Percentiles rank a stretch among this genome's conserved stretches.
phyloP scores from a whole-genome alignment of 2,329 filamentous ascomycete genomes.

The Penicillium sp. region DNA sequence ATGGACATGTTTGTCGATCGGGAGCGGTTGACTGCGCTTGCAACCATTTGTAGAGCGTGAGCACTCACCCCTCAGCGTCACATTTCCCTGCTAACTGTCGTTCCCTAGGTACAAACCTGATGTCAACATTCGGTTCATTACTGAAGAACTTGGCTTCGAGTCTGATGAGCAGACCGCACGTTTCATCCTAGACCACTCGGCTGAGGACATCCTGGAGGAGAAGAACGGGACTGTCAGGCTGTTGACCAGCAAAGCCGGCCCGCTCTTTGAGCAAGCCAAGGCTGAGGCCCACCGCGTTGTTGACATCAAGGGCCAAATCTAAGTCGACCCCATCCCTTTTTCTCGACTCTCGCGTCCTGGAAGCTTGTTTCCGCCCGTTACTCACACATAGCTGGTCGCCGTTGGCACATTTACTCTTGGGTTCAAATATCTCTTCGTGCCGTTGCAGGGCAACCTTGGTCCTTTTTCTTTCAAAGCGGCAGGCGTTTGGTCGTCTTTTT shows the following conservation, averaged over 20 bases:
- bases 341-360: slow-evolving; percentile 8
- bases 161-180: slow-evolving; percentile 86
- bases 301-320: slow-evolving; percentile 96
- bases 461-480: slow-evolving; percentile 42
- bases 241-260: slow-evolving; percentile 70
- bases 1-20: slow-evolving; percentile 99
- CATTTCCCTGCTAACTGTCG: neutral
- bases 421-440: neutral
- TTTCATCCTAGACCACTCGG: slow-evolving; percentile 82
- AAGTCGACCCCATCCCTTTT: slow-evolving; percentile 18
- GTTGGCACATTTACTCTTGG: neutral
- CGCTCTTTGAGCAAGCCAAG: slow-evolving; percentile 73
- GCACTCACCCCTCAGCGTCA: slow-evolving; percentile 36
- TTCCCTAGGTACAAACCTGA: slow-evolving; percentile 80
- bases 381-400: slow-evolving; percentile 9
- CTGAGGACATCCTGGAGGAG: slow-evolving; percentile 75
- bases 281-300: slow-evolving; percentile 77
- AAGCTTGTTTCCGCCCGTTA: slow-evolving; percentile 1
- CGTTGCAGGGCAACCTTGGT: slow-evolving; percentile 45
- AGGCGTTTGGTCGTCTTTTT: slow-evolving; percentile 4
- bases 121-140: slow-evolving; percentile 85
- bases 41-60: slow-evolving; percentile 93
- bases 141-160: slow-evolving; percentile 94
- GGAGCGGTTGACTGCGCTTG: slow-evolving; percentile 86
- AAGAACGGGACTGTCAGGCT: slow-evolving; percentile 73